Evolutionary conservation across 176 grass and related monocot species (phyloP).

Genomic region (Oryza australiensis): DNA sequence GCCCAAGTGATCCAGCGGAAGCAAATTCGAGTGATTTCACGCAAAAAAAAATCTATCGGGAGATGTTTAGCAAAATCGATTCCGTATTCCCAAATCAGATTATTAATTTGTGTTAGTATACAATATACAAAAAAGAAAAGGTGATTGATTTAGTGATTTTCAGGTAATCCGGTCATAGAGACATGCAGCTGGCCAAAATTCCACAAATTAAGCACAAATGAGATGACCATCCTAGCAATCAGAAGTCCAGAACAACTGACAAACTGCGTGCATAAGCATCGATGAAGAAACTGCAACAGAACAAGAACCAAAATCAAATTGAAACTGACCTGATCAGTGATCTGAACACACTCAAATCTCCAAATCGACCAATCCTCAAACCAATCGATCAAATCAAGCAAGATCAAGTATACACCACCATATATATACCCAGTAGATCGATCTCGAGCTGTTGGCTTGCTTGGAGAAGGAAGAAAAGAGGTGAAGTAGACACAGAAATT

Average conservation of each 20-base stretch:
- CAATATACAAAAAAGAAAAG: too few relatives aligned
- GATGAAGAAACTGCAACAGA: too few relatives aligned
- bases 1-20: too few relatives aligned
- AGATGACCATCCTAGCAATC: not conserved
- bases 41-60: too few relatives aligned
- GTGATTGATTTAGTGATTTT: too few relatives aligned
- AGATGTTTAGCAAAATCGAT: too few relatives aligned
- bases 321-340: not conserved
- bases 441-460: constrained; percentile 11
- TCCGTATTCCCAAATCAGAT: too few relatives aligned
- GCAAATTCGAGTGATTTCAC: too few relatives aligned
- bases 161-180: too few relatives aligned
- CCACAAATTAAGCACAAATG: not conserved
- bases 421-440: not conserved
- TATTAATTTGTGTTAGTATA: too few relatives aligned
- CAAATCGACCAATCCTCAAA: not conserved
- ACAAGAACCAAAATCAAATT: not conserved
- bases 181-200: not conserved
- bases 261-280: too few relatives aligned
- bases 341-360: not conserved
- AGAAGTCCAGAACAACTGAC: too few relatives aligned
- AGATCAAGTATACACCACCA: not conserved
- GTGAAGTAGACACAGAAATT: not conserved
- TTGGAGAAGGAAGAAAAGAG: not conserved
- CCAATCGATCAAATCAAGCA: not conserved